Percentiles rank a stretch among this genome's conserved stretches.
Evolutionary conservation across 306 rosid genomes (phyloP).

Genomic region (Benincasa hispida): DNA sequence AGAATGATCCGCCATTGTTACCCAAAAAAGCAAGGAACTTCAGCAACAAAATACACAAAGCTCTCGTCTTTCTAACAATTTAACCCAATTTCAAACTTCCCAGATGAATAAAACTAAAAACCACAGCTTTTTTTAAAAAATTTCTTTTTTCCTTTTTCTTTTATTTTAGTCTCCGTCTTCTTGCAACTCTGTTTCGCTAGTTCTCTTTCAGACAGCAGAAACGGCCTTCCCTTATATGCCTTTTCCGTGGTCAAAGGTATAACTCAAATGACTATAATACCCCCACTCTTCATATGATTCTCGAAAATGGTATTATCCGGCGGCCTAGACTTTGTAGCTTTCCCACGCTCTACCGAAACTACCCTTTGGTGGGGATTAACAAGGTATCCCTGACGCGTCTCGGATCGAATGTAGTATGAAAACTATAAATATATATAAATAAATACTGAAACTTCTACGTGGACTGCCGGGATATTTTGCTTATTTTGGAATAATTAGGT

Average conservation of each 20-base stretch:
- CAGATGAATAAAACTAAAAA: neutral
- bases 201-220: neutral
- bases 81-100: neutral
- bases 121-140: neutral
- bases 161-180: neutral
- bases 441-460: neutral
- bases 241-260: neutral
- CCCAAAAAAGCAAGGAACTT: neutral
- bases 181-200: neutral
- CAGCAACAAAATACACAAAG: neutral
- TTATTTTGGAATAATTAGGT: neutral
- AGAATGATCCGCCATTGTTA: conserved; percentile 26
- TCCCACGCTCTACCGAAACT: neutral
- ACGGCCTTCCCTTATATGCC: neutral
- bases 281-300: conserved; percentile 4
- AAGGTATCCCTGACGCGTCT: neutral
- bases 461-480: neutral
- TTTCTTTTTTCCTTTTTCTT: neutral
- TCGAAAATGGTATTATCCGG: neutral
- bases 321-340: neutral
- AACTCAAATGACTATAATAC: neutral
- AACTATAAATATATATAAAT: neutral
- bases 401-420: neutral
- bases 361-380: conserved; percentile 3
- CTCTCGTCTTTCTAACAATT: conserved; percentile 1